Conservation (phyloP, 345 rosid species). For the Clausena lansium region DNA sequence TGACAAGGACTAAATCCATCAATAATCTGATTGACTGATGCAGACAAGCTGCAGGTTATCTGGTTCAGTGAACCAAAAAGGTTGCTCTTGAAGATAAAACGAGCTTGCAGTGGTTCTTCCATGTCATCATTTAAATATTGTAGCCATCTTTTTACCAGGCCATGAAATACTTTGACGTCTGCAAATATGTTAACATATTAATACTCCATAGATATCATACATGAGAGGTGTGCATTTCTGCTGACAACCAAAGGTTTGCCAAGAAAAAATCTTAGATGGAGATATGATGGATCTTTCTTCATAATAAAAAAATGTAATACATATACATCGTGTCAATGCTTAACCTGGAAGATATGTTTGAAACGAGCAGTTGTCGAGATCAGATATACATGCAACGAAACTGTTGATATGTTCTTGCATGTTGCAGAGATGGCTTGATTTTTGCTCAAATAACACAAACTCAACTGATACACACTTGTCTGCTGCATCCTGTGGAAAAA, state of each 20-base stretch:
- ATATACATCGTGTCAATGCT: not conserved
- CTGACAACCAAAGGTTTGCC: not conserved
- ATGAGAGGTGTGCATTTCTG: not conserved
- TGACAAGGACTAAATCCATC: constrained; percentile 60
- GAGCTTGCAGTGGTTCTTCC: constrained; percentile 66
- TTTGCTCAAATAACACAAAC: constrained; percentile 61
- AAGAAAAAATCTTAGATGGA: not conserved
- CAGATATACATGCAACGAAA: constrained; percentile 57
- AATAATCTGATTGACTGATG: constrained; percentile 44
- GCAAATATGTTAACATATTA: constrained; percentile 23
- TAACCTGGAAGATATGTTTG: constrained; percentile 64
- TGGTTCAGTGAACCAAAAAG: constrained; percentile 61
- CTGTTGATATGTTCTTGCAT: constrained; percentile 47
- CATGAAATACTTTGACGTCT: constrained; percentile 60
- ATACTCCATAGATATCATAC: not conserved
- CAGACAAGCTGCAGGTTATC: constrained; percentile 59
- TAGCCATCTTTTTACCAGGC: constrained; percentile 75
- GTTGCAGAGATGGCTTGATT: constrained; percentile 46
- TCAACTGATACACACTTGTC: constrained; percentile 76
- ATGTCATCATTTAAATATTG: constrained; percentile 67
- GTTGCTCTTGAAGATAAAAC: constrained; percentile 51
- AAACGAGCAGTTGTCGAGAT: constrained; percentile 83
- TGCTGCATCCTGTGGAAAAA: constrained; percentile 64
- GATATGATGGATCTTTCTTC: not conserved
- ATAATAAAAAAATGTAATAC: not conserved